Conservation (phyloP, 1,284 basidiomycete species). For the Sporisorium graminicola region DNA sequence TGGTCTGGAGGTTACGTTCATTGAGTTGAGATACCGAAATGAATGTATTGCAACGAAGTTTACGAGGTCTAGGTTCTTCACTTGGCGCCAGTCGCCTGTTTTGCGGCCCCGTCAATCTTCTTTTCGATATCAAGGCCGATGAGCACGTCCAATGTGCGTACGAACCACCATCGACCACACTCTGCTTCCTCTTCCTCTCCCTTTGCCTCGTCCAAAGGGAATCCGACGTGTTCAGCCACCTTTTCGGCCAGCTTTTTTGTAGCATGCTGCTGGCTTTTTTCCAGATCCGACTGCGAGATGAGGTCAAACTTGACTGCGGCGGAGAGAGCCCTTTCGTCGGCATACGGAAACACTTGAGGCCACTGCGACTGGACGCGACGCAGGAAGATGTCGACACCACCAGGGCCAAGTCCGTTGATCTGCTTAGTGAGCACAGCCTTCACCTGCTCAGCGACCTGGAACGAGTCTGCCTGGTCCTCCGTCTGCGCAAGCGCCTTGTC, state of each 20-base stretch:
- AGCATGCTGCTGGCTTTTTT: conserved; percentile 22
- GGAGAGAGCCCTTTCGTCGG: conserved; percentile 39
- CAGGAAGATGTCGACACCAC: conserved; percentile 51
- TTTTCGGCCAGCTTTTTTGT: conserved; percentile 30
- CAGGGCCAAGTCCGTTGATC: conserved; percentile 48
- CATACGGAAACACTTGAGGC: conserved; percentile 48
- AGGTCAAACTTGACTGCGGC: conserved; percentile 40
- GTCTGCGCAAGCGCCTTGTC: conserved; percentile 29
- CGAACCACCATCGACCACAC: conserved; percentile 50
- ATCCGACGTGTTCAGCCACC: conserved; percentile 47
- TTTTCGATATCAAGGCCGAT: conserved; percentile 55
- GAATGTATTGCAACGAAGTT: neutral
- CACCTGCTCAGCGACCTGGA: conserved; percentile 33
- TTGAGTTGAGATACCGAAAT: no score
- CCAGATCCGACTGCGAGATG: conserved; percentile 20
- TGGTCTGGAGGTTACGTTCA: no score
- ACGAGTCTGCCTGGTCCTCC: conserved; percentile 12
- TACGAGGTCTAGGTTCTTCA: conserved; percentile 7
- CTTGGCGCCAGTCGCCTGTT: conserved; percentile 22
- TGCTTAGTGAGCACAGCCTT: conserved; percentile 30
- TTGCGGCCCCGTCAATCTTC: conserved; percentile 42
- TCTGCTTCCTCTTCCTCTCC: conserved; percentile 38
- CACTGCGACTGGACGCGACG: conserved; percentile 49
- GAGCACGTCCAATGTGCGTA: conserved; percentile 48
- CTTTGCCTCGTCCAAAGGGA: conserved; percentile 40